phyloP scores from a whole-genome alignment of 306 rosid genomes.

The Cicer judaicum region DNA sequence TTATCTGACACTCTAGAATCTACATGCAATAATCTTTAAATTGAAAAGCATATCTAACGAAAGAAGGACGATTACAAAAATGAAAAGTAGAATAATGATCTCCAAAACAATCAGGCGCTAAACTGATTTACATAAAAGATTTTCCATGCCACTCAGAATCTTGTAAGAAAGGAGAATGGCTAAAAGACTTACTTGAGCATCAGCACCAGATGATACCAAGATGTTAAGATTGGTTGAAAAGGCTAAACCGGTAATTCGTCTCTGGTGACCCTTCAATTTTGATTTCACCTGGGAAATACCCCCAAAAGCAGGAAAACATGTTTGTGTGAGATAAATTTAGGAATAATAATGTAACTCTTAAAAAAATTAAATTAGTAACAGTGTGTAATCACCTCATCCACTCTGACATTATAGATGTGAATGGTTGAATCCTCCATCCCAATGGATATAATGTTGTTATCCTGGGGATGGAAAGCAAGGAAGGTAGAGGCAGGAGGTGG shows the following conservation, averaged over 20 bases:
- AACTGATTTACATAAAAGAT: conserved; percentile 1
- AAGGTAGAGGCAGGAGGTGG: conserved; percentile 84
- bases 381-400: conserved; percentile 68
- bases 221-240: conserved; percentile 77
- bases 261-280: conserved; percentile 83
- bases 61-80: conserved; percentile 10
- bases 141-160: conserved; percentile 27
- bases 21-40: background rate
- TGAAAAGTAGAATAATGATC: conserved; percentile 12
- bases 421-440: conserved; percentile 91
- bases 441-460: conserved; percentile 90
- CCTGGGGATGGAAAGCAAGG: conserved; percentile 82
- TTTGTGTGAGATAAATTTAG: conserved; percentile 12
- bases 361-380: conserved; percentile 6
- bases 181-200: conserved; percentile 75
- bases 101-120: conserved; percentile 20
- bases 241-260: conserved; percentile 81
- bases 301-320: conserved; percentile 30
- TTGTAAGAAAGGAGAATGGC: conserved; percentile 30
- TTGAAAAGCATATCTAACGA: background rate
- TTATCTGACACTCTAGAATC: conserved; percentile 7
- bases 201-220: conserved; percentile 83
- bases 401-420: conserved; percentile 76
- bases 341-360: conserved; percentile 8
- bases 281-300: conserved; percentile 65